Percentiles rank a stretch among this genome's conserved stretches.
Conservation (phyloP, 2,329 filamentous ascomycete species). For the Penicillium sp. region DNA sequence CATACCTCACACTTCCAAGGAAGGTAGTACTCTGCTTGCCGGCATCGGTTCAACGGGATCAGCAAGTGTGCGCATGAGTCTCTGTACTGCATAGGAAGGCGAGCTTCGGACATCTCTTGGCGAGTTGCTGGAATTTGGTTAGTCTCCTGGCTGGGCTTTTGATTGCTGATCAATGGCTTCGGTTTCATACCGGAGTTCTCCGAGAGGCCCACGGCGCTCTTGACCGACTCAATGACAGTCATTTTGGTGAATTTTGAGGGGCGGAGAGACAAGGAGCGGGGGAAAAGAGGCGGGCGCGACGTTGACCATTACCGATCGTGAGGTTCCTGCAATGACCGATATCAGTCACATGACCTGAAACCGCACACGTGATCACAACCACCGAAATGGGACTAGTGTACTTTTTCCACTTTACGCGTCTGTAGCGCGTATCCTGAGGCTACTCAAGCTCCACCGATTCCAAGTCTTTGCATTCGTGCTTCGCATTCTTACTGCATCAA, state of each 20-base stretch:
- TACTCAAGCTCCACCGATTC: slow-evolving; percentile 30
- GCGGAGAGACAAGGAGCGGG: slow-evolving; percentile 17
- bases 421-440: slow-evolving; percentile 36
- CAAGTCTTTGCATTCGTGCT: slow-evolving; percentile 31
- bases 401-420: slow-evolving; percentile 42
- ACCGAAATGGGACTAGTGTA: slow-evolving; percentile 23
- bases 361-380: slow-evolving; percentile 15
- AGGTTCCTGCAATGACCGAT: slow-evolving; percentile 30
- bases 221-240: slow-evolving; percentile 51
- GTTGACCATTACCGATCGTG: slow-evolving; percentile 31
- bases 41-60: slow-evolving; percentile 94
- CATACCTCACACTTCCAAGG: slow-evolving; percentile 97
- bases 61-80: slow-evolving; percentile 94
- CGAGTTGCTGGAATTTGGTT: slow-evolving; percentile 45
- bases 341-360: slow-evolving; percentile 18
- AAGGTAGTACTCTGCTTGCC: slow-evolving; percentile 85
- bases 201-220: slow-evolving; percentile 50
- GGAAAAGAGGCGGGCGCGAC: slow-evolving; percentile 22
- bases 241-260: slow-evolving; percentile 33
- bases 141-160: slow-evolving; percentile 14
- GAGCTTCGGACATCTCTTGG: slow-evolving; percentile 91
- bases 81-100: slow-evolving; percentile 84
- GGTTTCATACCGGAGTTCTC: slow-evolving; percentile 39
- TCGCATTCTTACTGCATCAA: slow-evolving; percentile 16
- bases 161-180: slow-evolving; percentile 24